Percentiles rank a stretch among this genome's conserved stretches.
Evolutionary conservation across 2,329 filamentous ascomycete species (phyloP).

Genomic region (Colletotrichum sidae): DNA sequence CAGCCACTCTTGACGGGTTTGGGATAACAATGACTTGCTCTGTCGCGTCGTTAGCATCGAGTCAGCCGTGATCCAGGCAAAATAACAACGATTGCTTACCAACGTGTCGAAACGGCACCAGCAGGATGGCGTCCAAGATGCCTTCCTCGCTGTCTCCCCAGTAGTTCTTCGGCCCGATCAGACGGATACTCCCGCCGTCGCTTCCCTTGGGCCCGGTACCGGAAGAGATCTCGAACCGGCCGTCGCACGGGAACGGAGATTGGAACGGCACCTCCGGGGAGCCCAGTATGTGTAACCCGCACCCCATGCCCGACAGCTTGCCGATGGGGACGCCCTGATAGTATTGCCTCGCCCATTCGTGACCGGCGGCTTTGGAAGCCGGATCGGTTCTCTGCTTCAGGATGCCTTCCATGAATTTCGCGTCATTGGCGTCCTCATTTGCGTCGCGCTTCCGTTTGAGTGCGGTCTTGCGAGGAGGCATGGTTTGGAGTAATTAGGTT

Average conservation of each 20-base stretch:
- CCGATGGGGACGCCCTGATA: background rate
- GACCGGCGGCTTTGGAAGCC: background rate
- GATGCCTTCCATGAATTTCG: background rate
- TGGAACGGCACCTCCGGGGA: conserved; percentile 7
- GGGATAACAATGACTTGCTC: conserved; percentile 10
- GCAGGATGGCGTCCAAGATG: background rate
- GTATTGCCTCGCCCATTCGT: conserved; percentile 6
- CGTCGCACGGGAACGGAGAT: background rate
- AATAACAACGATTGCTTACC: background rate
- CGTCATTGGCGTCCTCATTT: conserved; percentile 6
- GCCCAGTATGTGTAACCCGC: background rate
- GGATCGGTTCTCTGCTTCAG: background rate
- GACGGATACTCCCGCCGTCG: background rate
- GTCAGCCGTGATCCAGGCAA: background rate
- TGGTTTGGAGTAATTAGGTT: no score
- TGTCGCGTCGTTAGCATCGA: background rate
- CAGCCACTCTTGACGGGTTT: rapidly evolving
- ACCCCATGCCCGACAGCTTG: background rate
- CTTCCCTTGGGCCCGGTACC: background rate
- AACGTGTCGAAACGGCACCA: background rate
- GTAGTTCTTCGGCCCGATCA: background rate
- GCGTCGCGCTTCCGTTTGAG: conserved; percentile 15
- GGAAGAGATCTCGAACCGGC: background rate
- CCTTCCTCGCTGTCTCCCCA: background rate
- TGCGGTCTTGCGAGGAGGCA: no score